phyloP scores from a whole-genome alignment of 495 filamentous ascomycete genomes.

The Chlorociboria aeruginascens region DNA sequence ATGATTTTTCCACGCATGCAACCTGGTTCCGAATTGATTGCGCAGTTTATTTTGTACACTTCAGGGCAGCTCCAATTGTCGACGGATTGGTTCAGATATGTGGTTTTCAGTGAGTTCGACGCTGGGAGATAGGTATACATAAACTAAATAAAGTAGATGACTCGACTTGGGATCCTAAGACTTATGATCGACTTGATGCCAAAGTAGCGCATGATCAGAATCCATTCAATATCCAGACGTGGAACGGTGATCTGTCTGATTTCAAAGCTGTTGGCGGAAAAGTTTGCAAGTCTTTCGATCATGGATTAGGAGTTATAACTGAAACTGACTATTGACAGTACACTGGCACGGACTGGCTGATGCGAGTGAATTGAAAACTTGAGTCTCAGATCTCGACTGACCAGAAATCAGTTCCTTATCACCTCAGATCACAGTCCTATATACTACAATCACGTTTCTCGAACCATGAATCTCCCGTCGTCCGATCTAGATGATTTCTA shows the following conservation, averaged over 20 bases:
- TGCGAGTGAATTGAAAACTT: not conserved
- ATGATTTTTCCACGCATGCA: slow-evolving; percentile 40
- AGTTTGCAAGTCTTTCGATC: slow-evolving; percentile 20
- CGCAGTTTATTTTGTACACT: slow-evolving; percentile 14
- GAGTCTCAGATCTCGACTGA: no score
- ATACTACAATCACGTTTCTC: slow-evolving; percentile 31
- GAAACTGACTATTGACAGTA: slow-evolving; percentile 10
- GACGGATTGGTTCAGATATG: slow-evolving; percentile 35
- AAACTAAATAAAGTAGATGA: slow-evolving; percentile 15
- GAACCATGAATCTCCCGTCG: slow-evolving; percentile 32
- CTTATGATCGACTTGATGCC: slow-evolving; percentile 18
- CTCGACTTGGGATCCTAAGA: slow-evolving; percentile 32
- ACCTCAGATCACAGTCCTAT: slow-evolving; percentile 21
- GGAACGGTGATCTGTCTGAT: slow-evolving; percentile 26
- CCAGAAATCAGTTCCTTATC: slow-evolving; percentile 14
- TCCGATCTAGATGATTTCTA: slow-evolving; percentile 43
- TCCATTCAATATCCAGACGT: slow-evolving; percentile 25
- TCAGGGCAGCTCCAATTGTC: slow-evolving; percentile 12
- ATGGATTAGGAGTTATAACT: slow-evolving; percentile 1
- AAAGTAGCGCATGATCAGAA: slow-evolving; percentile 19
- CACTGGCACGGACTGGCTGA: slow-evolving; percentile 27
- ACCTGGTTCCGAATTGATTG: slow-evolving; percentile 23
- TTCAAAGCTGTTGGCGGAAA: slow-evolving; percentile 32
- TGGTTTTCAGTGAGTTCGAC: slow-evolving; percentile 29
- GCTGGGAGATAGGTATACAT: not conserved